These are phyloP conservation scores for Tolypocladium paradoxum DNA, from an alignment of 2,329 filamentous ascomycete species.

Conservation along the genomic window DNA sequence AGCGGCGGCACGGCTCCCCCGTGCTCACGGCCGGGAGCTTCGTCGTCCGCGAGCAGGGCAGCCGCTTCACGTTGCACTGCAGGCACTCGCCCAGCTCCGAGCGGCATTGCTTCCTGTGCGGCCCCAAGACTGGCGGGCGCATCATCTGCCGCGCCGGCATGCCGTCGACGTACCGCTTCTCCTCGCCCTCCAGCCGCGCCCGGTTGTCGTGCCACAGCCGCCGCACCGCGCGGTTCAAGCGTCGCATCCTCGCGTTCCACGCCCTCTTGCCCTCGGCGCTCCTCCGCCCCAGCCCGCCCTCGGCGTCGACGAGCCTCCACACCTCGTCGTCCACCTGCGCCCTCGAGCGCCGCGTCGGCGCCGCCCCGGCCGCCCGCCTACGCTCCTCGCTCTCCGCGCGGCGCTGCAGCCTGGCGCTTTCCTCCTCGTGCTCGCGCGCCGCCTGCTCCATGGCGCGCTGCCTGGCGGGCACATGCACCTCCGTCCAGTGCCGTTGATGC, in stretches of 20 bases:
- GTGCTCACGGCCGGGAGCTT: too few species aligned
- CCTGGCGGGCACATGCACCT: too few species aligned
- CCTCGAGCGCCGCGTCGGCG: neutral
- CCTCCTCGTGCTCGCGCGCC: neutral
- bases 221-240: neutral
- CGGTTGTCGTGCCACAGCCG: constrained; percentile 7
- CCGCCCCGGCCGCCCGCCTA: neutral
- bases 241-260: neutral
- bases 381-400: neutral
- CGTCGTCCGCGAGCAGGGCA: constrained; percentile 13
- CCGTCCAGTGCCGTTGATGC: too few species aligned
- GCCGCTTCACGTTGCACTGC: constrained; percentile 10
- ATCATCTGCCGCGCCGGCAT: constrained; percentile 10
- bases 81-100: constrained; percentile 9
- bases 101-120: neutral
- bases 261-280: neutral
- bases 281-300: neutral
- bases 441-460: too few species aligned
- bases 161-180: constrained; percentile 16
- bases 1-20: too few species aligned
- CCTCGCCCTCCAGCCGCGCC: neutral
- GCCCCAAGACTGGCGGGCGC: constrained; percentile 8
- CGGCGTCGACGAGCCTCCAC: neutral
- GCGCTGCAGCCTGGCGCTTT: neutral
- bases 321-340: neutral